phyloP scores from a whole-genome alignment of 192 early-diverging fungal species.

The Radiomyces spectabilis region DNA sequence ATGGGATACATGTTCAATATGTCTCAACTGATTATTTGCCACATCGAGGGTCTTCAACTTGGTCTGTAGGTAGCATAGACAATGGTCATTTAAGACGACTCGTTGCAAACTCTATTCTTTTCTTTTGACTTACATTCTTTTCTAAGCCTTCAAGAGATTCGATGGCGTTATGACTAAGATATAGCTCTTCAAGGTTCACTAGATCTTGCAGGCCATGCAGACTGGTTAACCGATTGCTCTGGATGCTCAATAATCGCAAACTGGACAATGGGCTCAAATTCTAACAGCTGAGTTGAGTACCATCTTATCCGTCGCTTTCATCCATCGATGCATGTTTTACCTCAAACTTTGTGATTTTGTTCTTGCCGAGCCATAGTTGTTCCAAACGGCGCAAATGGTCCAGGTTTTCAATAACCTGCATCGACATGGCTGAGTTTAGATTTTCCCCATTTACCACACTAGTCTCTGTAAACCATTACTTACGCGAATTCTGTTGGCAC shows the following conservation, averaged over 20 bases:
- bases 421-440: no score
- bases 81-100: background rate
- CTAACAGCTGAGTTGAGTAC: conserved; percentile 15
- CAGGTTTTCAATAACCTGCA: conserved; percentile 76
- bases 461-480: no score
- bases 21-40: conserved; percentile 66
- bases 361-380: conserved; percentile 95
- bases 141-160: conserved; percentile 70
- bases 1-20: conserved; percentile 68
- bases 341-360: conserved; percentile 85
- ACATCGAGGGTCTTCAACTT: conserved; percentile 80
- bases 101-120: background rate
- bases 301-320: background rate
- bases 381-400: conserved; percentile 73
- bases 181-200: conserved; percentile 78
- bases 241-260: conserved; percentile 64
- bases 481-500: conserved; percentile 90
- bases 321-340: conserved; percentile 33
- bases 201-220: conserved; percentile 70
- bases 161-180: conserved; percentile 90
- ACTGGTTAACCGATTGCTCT: conserved; percentile 80
- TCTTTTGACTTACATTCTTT: conserved; percentile 44
- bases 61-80: conserved; percentile 11
- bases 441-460: no score
- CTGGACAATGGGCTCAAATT: conserved; percentile 54